phyloP scores from a whole-genome alignment of 2,329 filamentous ascomycete genomes.

The Peltaster fructicola region DNA sequence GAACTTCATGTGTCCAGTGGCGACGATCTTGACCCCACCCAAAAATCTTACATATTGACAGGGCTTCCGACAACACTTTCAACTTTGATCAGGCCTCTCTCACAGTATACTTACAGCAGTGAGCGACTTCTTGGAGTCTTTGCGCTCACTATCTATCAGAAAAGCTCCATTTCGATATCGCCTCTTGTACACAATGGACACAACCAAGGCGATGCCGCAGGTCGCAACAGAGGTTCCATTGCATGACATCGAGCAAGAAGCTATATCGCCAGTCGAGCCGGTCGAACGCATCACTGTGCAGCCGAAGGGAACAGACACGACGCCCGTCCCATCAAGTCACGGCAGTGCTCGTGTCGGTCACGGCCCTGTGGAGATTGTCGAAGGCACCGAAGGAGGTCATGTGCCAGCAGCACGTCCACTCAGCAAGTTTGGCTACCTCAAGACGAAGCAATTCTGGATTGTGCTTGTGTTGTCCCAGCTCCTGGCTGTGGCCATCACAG shows the following conservation, averaged over 20 bases:
- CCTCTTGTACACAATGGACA: conserved; percentile 1
- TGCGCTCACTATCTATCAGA: conserved; percentile 30
- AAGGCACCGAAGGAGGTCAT: conserved; percentile 9
- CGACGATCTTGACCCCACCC: too few species aligned
- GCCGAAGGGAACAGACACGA: conserved; percentile 14
- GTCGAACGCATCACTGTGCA: conserved; percentile 16
- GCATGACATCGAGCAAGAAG: conserved; percentile 1
- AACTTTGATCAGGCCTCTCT: too few species aligned
- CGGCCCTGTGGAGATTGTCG: conserved; percentile 21
- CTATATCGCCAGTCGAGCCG: conserved; percentile 7
- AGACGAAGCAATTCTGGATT: conserved; percentile 74
- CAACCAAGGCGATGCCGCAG: conserved; percentile 5
- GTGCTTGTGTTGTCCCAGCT: conserved; percentile 60
- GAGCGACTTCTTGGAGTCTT: conserved; percentile 41
- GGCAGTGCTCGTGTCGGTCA: conserved; percentile 12
- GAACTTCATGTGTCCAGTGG: too few species aligned
- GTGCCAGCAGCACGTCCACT: conserved; percentile 21
- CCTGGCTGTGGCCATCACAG: conserved; percentile 76
- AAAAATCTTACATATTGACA: too few species aligned
- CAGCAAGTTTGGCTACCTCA: conserved; percentile 50
- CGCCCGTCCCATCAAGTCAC: conserved; percentile 8
- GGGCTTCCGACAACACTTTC: too few species aligned
- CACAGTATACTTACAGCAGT: conserved; percentile 12
- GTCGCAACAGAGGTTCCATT: conserved; percentile 2
- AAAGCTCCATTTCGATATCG: conserved; percentile 27